phyloP scores from a whole-genome alignment of 768 basidiomycete genomes.

The Lactarius quietus region DNA sequence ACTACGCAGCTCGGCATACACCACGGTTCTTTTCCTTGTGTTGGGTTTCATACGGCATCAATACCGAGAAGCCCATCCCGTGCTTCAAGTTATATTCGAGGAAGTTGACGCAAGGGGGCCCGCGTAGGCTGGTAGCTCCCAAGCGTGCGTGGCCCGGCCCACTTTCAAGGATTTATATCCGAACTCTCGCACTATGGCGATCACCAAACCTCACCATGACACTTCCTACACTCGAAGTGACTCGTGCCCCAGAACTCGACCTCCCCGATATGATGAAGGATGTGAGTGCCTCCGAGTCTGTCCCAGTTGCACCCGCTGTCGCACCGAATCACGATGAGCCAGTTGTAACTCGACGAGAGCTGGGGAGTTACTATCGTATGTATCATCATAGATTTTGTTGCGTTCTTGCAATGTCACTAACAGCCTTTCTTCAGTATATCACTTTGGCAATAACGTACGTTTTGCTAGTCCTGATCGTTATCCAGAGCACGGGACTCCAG shows the following conservation, averaged over 20 bases:
- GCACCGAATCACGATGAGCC: constrained; percentile 46
- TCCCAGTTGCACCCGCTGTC: constrained; percentile 26
- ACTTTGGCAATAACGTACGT: constrained; percentile 75
- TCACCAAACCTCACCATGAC: not conserved
- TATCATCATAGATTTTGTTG: constrained; percentile 18
- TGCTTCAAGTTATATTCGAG: not conserved
- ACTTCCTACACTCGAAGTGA: not conserved
- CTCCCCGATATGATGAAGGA: not conserved
- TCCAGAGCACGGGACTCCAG: constrained; percentile 25
- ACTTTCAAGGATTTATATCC: not conserved
- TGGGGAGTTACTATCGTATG: constrained; percentile 79
- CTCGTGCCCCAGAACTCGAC: not conserved
- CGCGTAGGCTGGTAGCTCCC: not conserved
- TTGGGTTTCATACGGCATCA: not conserved
- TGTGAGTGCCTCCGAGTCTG: not conserved
- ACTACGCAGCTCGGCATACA: too few relatives aligned
- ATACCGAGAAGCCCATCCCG: not conserved
- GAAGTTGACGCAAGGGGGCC: not conserved
- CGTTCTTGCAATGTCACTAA: constrained; percentile 39
- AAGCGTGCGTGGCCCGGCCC: not conserved
- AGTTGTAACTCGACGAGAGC: constrained; percentile 62
- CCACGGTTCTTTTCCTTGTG: not conserved
- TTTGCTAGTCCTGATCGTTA: not conserved
- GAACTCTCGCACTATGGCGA: not conserved
- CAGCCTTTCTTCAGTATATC: constrained; percentile 54